phyloP scores from a whole-genome alignment of 495 filamentous ascomycete species.

The Daldinia caldariorum region DNA sequence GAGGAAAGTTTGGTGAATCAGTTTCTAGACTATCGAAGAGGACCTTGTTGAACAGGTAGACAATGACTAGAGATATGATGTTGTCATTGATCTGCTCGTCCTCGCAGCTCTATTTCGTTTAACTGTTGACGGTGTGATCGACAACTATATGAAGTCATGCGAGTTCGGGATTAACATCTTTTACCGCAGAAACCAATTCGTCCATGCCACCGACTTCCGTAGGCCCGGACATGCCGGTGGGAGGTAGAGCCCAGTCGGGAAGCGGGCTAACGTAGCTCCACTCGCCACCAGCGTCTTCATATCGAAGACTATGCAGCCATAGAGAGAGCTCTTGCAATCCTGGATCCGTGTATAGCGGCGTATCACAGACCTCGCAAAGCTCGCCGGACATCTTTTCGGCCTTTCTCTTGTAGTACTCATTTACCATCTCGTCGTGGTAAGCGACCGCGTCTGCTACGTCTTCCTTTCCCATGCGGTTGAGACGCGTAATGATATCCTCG shows the following conservation, averaged over 20 bases:
- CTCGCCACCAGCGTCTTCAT: slow-evolving; percentile 78
- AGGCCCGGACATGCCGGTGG: slow-evolving; percentile 68
- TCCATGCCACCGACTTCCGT: slow-evolving; percentile 64
- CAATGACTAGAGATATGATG: not conserved
- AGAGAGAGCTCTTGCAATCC: slow-evolving; percentile 89
- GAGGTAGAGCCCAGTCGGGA: slow-evolving; percentile 87
- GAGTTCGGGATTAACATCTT: slow-evolving; percentile 47
- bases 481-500: slow-evolving; percentile 84
- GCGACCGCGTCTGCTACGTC: slow-evolving; percentile 89
- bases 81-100: not conserved
- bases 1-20: not conserved
- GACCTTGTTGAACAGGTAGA: not conserved
- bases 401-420: slow-evolving; percentile 82
- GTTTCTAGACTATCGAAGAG: not conserved
- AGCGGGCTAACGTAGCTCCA: slow-evolving; percentile 90
- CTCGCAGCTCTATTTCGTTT: not conserved
- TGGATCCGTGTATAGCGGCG: slow-evolving; percentile 91
- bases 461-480: slow-evolving; percentile 91
- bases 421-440: slow-evolving; percentile 92
- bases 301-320: slow-evolving; percentile 90
- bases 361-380: slow-evolving; percentile 80
- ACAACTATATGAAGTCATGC: slow-evolving; percentile 12
- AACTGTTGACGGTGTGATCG: not conserved
- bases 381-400: slow-evolving; percentile 93
- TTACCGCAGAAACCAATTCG: slow-evolving; percentile 60